Percentiles rank a stretch among this genome's conserved stretches.
These are phyloP conservation scores for Aquilaria yunnanensis DNA, from an alignment of 345 rosid genomes.

Conservation along the genomic window DNA sequence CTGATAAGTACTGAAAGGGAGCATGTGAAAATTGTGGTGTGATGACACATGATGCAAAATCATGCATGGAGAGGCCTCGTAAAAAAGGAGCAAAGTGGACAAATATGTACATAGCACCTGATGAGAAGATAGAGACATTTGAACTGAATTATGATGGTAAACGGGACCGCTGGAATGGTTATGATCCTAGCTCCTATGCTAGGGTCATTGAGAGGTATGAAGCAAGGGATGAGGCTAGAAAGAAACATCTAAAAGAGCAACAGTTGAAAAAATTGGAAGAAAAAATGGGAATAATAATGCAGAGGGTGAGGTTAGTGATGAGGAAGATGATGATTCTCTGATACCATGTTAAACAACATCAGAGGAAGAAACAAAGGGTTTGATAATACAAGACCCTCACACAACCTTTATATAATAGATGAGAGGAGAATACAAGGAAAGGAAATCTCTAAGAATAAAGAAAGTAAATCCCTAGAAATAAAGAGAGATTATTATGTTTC, in stretches of 20 bases:
- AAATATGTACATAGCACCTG: slow-evolving; percentile 71
- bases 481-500: no score
- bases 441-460: no score
- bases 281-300: slow-evolving; percentile 48
- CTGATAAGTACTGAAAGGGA: slow-evolving; percentile 51
- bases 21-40: slow-evolving; percentile 80
- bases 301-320: slow-evolving; percentile 46
- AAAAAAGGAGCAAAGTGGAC: slow-evolving; percentile 68
- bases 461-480: no score
- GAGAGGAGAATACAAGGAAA: no score
- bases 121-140: slow-evolving; percentile 72
- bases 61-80: slow-evolving; percentile 85
- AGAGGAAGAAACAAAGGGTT: no score
- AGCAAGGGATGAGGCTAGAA: slow-evolving; percentile 75
- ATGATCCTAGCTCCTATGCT: slow-evolving; percentile 60
- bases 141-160: slow-evolving; percentile 92
- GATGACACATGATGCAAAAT: slow-evolving; percentile 64
- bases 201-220: slow-evolving; percentile 72
- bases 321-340: slow-evolving; percentile 49
- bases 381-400: no score
- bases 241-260: slow-evolving; percentile 63
- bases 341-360: no score
- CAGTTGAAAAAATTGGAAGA: slow-evolving; percentile 80
- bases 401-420: no score
- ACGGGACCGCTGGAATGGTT: slow-evolving; percentile 89